These are phyloP conservation scores for Yamadazyma kanchanaburiensis DNA, from an alignment of 1,139 yeast species.

Conservation along the genomic window DNA sequence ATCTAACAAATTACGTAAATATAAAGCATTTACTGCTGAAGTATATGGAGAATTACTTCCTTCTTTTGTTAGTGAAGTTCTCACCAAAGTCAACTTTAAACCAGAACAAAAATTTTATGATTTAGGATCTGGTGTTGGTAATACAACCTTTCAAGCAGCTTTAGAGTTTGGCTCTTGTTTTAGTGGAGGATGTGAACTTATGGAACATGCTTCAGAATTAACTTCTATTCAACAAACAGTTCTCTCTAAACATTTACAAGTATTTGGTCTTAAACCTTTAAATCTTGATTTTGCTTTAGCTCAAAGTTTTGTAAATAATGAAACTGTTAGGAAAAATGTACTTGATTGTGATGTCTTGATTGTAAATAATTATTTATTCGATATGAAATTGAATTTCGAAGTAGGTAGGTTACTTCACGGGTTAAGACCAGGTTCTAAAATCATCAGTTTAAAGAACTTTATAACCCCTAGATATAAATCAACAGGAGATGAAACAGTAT, in stretches of 20 bases:
- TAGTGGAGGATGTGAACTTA: slow-evolving; percentile 88
- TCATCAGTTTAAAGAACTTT: slow-evolving; percentile 75
- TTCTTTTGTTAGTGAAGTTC: slow-evolving; percentile 64
- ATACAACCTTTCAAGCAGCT: slow-evolving; percentile 87
- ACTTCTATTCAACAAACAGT: slow-evolving; percentile 61
- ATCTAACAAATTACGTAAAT: slow-evolving; percentile 59
- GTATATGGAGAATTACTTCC: slow-evolving; percentile 93
- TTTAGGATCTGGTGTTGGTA: slow-evolving; percentile 93
- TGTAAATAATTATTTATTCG: slow-evolving; percentile 82
- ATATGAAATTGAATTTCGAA: slow-evolving; percentile 62
- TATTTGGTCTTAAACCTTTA: slow-evolving; percentile 64
- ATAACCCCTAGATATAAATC: slow-evolving; percentile 58
- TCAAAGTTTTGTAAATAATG: slow-evolving; percentile 71
- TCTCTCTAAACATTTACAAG: slow-evolving; percentile 52
- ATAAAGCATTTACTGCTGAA: slow-evolving; percentile 84
- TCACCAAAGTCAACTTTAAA: slow-evolving; percentile 57
- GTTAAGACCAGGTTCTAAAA: slow-evolving; percentile 69
- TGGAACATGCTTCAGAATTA: slow-evolving; percentile 74
- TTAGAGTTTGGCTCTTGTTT: slow-evolving; percentile 72
- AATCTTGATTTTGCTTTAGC: slow-evolving; percentile 55
- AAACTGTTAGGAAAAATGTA: slow-evolving; percentile 49
- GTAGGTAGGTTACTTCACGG: slow-evolving; percentile 65
- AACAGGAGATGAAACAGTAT: slow-evolving; percentile 51
- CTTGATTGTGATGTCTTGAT: slow-evolving; percentile 68
- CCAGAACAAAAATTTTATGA: slow-evolving; percentile 66